Conservation (phyloP, 2,329 filamentous ascomycete species). For the Cylindrodendrum hubeiense region DNA sequence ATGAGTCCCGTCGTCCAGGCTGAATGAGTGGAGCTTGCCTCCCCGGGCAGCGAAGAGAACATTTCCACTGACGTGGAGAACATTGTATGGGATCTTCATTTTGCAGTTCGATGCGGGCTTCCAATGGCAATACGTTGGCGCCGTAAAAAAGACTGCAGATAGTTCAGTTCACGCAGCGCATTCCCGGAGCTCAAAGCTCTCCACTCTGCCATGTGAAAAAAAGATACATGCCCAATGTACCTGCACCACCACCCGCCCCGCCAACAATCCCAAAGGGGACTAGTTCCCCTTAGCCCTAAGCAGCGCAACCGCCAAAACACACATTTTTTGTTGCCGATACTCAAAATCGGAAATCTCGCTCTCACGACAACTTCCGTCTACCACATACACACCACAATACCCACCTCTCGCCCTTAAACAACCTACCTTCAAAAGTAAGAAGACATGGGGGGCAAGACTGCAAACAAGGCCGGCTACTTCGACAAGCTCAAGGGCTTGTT, state of each 20-base stretch:
- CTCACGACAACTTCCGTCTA: constrained; percentile 37
- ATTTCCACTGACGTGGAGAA: constrained; percentile 66
- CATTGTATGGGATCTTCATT: constrained; percentile 74
- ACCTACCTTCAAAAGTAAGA: constrained; percentile 95
- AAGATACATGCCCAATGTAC: constrained; percentile 52
- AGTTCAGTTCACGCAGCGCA: constrained; percentile 12
- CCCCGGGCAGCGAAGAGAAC: constrained; percentile 81
- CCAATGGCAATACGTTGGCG: constrained; percentile 13
- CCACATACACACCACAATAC: constrained; percentile 45
- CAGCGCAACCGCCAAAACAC: constrained; percentile 40
- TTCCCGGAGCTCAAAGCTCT: constrained; percentile 34
- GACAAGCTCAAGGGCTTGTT: constrained; percentile 99
- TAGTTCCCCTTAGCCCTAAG: constrained; percentile 56
- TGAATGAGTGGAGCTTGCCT: constrained; percentile 77
- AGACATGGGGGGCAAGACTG: constrained; percentile 98
- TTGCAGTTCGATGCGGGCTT: constrained; percentile 12
- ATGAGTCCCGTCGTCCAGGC: constrained; percentile 66
- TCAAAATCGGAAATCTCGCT: constrained; percentile 42
- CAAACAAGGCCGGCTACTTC: constrained; percentile 97
- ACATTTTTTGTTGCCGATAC: constrained; percentile 41
- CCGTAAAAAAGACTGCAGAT: constrained; percentile 16
- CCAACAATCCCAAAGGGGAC: constrained; percentile 25
- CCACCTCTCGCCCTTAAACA: constrained; percentile 86
- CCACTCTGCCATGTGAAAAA: constrained; percentile 38
- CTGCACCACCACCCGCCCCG: constrained; percentile 28